Base-by-base conservation (phyloP, 768 basidiomycete genomes). In the Termitomyces sp. region DNA sequence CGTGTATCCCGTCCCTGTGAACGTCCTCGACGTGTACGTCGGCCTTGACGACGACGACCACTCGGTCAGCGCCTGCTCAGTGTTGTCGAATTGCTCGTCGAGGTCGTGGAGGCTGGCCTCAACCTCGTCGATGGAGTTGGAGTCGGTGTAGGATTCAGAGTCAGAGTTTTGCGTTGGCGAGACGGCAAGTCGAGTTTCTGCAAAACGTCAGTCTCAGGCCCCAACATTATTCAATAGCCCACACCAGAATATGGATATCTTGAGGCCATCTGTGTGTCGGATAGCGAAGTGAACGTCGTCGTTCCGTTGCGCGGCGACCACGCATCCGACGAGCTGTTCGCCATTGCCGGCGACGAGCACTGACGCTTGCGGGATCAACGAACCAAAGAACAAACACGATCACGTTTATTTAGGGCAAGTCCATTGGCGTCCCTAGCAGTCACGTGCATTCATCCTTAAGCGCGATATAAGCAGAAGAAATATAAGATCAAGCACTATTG, bases 121-220 rank as follows among this genome's bases (percentile, higher is more conserved):
- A 17, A 92, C 88, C 70, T 91, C 91, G 46, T 85, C 81, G 66
- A 89, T 83, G 3, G 85, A 82, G 67, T 89, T 81, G 55, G 80
- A 76, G 68, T 86, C 82, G 32, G 76, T 77, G 68, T 81, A 83
- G 25, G 74, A 70, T 60, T 79, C 76, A 34, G 68, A 59, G 68
- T 77, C 60, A 68, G 77, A 67, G 53, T 72, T 69, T 62, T 72
- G 70, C 48, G 79, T 69, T 42, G 86, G 86, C 5, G 87, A 87
- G 37, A 86, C 74, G 48, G 76, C 74, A 61, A 85, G 74, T 6
- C 79, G 80, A 1, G 79, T 73, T 32, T 81, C 83, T 85, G 60
- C 57, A 32, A 53, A 40, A 20, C 2, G 32, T 62, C 60, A 65
- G 60, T 36, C 57, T 29, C 50, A 42, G 34, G 40, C 38, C 2